Evolutionary conservation across 2,329 filamentous ascomycete species (phyloP).

Genomic region (Thermoascus crustaceus): DNA sequence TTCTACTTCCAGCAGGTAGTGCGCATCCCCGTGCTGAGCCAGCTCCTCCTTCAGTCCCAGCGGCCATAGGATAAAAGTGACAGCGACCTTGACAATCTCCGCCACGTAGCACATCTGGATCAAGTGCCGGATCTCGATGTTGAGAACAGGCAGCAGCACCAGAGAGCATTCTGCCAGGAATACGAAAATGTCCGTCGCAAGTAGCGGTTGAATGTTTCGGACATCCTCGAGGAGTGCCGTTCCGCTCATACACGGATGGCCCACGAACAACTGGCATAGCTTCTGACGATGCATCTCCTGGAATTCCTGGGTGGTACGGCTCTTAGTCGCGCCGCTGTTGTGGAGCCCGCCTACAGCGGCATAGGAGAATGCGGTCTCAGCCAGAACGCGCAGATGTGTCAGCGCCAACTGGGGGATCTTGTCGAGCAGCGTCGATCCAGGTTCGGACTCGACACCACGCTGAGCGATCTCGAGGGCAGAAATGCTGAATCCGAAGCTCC

Average conservation of each 20-base stretch:
- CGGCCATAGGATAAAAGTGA: slow-evolving; percentile 43
- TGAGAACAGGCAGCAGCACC: slow-evolving; percentile 58
- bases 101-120: slow-evolving; percentile 81
- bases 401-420: slow-evolving; percentile 76
- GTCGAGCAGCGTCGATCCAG: slow-evolving; percentile 67
- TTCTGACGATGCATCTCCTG: slow-evolving; percentile 61
- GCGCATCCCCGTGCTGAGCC: slow-evolving; percentile 19
- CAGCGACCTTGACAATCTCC: slow-evolving; percentile 76
- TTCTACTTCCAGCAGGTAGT: slow-evolving; percentile 18
- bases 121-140: slow-evolving; percentile 68
- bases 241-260: slow-evolving; percentile 35
- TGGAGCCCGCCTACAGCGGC: slow-evolving; percentile 66
- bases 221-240: slow-evolving; percentile 27
- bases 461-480: slow-evolving; percentile 86
- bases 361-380: slow-evolving; percentile 82
- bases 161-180: slow-evolving; percentile 75
- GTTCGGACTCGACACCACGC: slow-evolving; percentile 68
- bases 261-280: slow-evolving; percentile 66
- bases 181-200: slow-evolving; percentile 32
- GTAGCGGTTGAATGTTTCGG: slow-evolving; percentile 32
- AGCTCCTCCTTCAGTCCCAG: slow-evolving; percentile 28
- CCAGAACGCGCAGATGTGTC: slow-evolving; percentile 78
- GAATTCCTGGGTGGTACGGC: slow-evolving; percentile 54
- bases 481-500: slow-evolving; percentile 69
- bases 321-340: slow-evolving; percentile 50